These are phyloP conservation scores for Fusarium tanahbumbuense DNA, from an alignment of 2,329 filamentous ascomycete genomes.

Conservation along the genomic window DNA sequence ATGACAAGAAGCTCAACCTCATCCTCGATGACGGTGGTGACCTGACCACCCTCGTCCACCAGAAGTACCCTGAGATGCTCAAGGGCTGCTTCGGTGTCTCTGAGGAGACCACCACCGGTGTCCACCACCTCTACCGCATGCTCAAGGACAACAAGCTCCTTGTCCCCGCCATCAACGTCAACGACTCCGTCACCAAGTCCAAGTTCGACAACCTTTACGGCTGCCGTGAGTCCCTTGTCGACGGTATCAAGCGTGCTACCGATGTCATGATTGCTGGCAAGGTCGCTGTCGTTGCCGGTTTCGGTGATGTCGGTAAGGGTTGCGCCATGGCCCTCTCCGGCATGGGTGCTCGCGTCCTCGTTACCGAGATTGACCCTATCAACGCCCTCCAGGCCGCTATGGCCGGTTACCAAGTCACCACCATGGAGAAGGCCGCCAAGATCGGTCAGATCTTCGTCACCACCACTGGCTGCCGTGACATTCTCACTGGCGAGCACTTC, in stretches of 20 bases:
- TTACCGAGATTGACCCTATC: conserved; percentile 99
- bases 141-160: conserved; percentile 90
- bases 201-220: conserved; percentile 99
- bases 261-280: conserved; percentile 99
- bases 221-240: conserved; percentile 97
- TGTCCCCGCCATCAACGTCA: conserved; percentile 98
- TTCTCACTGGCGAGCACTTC: conserved; percentile 92
- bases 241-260: conserved; percentile 99
- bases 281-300: conserved; percentile 96
- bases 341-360: conserved; percentile 96
- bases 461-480: conserved; percentile 99
- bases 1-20: conserved; percentile 95
- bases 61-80: conserved; percentile 98
- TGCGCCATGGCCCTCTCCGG: conserved; percentile 94
- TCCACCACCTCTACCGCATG: conserved; percentile 99
- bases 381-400: conserved; percentile 99
- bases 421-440: conserved; percentile 95
- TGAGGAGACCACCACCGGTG: conserved; percentile 99
- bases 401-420: conserved; percentile 94
- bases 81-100: conserved; percentile 98
- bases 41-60: conserved; percentile 94
- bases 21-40: conserved; percentile 99
- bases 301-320: conserved; percentile 99
- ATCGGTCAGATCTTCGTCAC: conserved; percentile 98
- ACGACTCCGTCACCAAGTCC: conserved; percentile 99